phyloP scores from a whole-genome alignment of 371 early-diverging fungal species.

The Rhizopus delemar region DNA sequence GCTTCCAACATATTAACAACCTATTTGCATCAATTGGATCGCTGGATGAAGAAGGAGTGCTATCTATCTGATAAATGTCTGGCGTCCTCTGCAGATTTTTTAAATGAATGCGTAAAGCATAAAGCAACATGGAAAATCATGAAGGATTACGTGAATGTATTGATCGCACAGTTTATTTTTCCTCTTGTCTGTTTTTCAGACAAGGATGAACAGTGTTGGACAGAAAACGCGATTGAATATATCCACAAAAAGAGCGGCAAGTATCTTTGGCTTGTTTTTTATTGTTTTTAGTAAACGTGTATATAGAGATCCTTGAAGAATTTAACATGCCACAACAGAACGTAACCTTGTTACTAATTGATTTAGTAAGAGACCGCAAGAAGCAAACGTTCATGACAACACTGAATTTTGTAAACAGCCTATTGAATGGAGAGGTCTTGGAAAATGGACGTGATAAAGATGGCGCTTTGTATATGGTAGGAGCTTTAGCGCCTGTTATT shows the following conservation, averaged over 20 bases:
- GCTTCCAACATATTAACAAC: conserved; percentile 83
- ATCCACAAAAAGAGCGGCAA: conserved; percentile 72
- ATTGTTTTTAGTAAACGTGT: not conserved
- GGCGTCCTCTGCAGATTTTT: conserved; percentile 58
- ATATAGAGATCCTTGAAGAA: conserved; percentile 76
- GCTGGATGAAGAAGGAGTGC: conserved; percentile 60
- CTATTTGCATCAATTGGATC: conserved; percentile 78
- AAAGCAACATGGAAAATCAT: conserved; percentile 86
- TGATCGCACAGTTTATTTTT: conserved; percentile 85
- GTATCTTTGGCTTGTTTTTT: not conserved
- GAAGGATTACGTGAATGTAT: conserved; percentile 73
- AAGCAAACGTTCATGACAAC: conserved; percentile 79
- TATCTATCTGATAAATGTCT: conserved; percentile 67
- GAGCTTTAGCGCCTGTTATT: conserved; percentile 49
- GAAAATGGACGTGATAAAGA: conserved; percentile 68
- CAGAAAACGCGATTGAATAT: conserved; percentile 88
- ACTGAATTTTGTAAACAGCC: conserved; percentile 71
- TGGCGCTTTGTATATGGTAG: conserved; percentile 87
- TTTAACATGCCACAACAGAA: conserved; percentile 73
- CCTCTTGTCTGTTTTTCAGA: conserved; percentile 84
- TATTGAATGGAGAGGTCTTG: conserved; percentile 51
- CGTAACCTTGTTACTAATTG: conserved; percentile 71
- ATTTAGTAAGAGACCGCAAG: conserved; percentile 75
- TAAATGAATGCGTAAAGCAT: conserved; percentile 73
- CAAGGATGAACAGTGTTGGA: conserved; percentile 85